phyloP scores from a whole-genome alignment of 2,329 filamentous ascomycete species.

The Aspergillus thermomutatus region DNA sequence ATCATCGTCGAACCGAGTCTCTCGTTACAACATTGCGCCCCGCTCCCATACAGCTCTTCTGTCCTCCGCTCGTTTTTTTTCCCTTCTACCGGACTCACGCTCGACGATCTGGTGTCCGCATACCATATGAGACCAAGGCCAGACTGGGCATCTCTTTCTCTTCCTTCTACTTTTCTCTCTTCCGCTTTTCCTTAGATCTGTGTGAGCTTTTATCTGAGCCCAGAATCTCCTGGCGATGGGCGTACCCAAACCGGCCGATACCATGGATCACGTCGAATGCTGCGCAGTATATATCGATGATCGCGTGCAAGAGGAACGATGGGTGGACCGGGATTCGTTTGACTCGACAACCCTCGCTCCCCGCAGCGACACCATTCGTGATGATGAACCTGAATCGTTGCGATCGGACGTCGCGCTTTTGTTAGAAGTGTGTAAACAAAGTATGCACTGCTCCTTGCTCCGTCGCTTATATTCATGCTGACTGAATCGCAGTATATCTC shows the following conservation, averaged over 20 bases:
- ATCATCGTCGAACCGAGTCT: conserved; percentile 3
- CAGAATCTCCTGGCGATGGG: conserved; percentile 15
- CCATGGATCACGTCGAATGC: conserved; percentile 42
- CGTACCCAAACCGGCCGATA: conserved; percentile 19
- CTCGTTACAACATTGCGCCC: conserved; percentile 2
- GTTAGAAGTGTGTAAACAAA: conserved; percentile 52
- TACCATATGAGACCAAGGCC: conserved; percentile 27
- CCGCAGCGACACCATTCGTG: conserved; percentile 24
- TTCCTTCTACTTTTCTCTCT: conserved; percentile 4
- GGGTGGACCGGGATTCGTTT: conserved; percentile 36
- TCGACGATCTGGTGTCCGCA: conserved; percentile 3
- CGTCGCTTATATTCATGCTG: conserved; percentile 9
- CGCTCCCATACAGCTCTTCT: conserved; percentile 1
- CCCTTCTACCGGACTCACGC: conserved; percentile 3
- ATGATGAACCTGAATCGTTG: conserved; percentile 44
- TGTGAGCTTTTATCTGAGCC: conserved; percentile 8
- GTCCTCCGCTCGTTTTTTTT: conserved; percentile 12
- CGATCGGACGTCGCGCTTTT: conserved; percentile 49
- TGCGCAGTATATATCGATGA: conserved; percentile 47
- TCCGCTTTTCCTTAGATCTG: conserved; percentile 4
- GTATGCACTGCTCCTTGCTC: conserved; percentile 33
- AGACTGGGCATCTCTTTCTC: conserved; percentile 11
- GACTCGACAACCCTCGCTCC: conserved; percentile 23
- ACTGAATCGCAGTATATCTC: conserved; percentile 47
- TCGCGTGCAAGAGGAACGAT: conserved; percentile 43